A percentile compares a stretch with the other conserved stretches of the same genome.
Evolutionary conservation across 208 protist species (phyloP).

Genomic region (Crithidia mellificae): DNA sequence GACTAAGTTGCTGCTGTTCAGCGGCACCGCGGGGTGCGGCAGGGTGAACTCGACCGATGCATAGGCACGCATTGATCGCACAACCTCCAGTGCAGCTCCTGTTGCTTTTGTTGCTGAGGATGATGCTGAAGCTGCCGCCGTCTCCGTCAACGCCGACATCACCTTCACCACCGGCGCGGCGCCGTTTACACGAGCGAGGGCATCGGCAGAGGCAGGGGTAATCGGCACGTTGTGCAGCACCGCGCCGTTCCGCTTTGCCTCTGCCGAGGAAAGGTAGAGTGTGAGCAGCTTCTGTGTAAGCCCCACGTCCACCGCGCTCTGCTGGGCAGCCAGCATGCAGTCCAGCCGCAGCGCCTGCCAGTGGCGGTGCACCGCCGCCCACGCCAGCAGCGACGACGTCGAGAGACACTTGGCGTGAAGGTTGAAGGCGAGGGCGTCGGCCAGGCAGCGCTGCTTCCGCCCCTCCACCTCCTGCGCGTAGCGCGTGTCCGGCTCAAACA

Average conservation of each 20-base stretch:
- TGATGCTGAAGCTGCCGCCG: too few relatives aligned
- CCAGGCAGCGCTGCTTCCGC: conserved; percentile 56
- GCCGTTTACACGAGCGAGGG: conserved; percentile 14
- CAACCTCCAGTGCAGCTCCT: not conserved
- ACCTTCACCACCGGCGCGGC: conserved; percentile 39
- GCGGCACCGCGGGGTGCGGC: conserved; percentile 34
- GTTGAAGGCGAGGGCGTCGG: conserved; percentile 79
- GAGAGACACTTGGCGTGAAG: conserved; percentile 57
- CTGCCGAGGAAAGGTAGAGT: conserved; percentile 57
- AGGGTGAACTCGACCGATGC: conserved; percentile 36
- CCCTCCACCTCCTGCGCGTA: conserved; percentile 19
- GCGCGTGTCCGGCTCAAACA: conserved; percentile 45
- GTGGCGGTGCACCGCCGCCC: conserved; percentile 55
- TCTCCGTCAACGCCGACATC: conserved; percentile 19
- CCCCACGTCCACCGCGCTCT: conserved; percentile 33
- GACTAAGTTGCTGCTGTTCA: conserved; percentile 51
- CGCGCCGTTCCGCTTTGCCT: conserved; percentile 65
- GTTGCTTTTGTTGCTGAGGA: too few relatives aligned
- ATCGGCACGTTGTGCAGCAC: conserved; percentile 80
- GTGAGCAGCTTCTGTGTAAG: conserved; percentile 52
- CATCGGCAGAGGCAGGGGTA: conserved; percentile 33
- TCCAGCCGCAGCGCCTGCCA: conserved; percentile 52
- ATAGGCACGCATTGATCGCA: conserved; percentile 8
- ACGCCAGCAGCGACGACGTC: conserved; percentile 78
- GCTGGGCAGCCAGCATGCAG: conserved; percentile 53